Base-by-base conservation (phyloP, 2,329 filamentous ascomycete genomes). In the Periglandula ipomoeae region DNA sequence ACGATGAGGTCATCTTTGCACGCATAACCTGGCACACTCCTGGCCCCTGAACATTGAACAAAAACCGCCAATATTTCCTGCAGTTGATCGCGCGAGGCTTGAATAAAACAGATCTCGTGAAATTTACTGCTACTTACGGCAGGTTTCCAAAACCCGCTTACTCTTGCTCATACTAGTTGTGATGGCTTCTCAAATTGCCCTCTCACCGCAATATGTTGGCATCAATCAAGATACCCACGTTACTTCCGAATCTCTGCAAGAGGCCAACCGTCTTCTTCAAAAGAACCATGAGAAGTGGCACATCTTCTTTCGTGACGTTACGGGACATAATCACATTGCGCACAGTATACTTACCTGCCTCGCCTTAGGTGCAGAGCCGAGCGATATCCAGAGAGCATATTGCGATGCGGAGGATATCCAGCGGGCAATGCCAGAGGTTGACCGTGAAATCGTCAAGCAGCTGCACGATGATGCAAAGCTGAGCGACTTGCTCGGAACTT, bases 221-320 rank as follows among this genome's bases (percentile, higher is more conserved):
- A 41, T 41, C 6, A 11, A n/a, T 1, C 22, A 11, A 13, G 39
- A 26, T n/a, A 15, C 8, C 9, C 13, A 26, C 10, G 22, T 41
- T 9, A 10, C 24, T 22, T n/a, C 23, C 0, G 39, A 15, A 15
- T 41, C 41, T 5, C 10, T 40, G 17, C 51, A 61, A 39, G 50
- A 43, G 6, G 49, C 46, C 32, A 59, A 56, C 47, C 11, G 42
- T 8, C 55, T 65, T 1, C 56, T 65, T 2, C 50, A 60, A 19
- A 54, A 59, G 49, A 65, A 65, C 49, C 62, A 65, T 46, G 58
- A 63, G 3, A 38, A 48, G 19, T 59, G 48, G 22, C 61, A 65
- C 56, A 61, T 65, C n/a, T 65, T 54, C 49, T 65, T 50, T 19
- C 59, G 59, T 9, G 58, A 61, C 17, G n/a, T 51, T 2, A 56